Conservation (phyloP, 768 basidiomycete genomes). For the Pisolithus microcarpus region DNA sequence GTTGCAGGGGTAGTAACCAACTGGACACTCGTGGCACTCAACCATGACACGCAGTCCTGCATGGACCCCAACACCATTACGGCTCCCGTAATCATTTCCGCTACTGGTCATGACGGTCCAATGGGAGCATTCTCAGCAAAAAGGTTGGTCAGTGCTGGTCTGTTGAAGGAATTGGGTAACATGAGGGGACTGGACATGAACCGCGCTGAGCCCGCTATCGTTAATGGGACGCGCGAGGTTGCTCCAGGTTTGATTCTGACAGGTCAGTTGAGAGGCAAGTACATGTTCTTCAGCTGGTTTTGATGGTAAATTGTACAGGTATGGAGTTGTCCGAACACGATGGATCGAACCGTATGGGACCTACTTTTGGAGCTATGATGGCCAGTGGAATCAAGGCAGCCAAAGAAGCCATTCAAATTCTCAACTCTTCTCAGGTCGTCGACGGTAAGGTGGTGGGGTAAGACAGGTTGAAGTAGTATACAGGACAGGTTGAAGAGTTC, state of each 20-base stretch:
- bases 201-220: conserved; percentile 72
- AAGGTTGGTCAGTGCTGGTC: conserved; percentile 66
- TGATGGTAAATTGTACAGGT: conserved; percentile 30
- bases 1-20: conserved; percentile 50
- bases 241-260: conserved; percentile 69
- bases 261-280: conserved; percentile 34
- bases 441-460: conserved; percentile 49
- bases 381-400: conserved; percentile 69
- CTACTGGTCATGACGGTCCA: conserved; percentile 71
- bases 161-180: conserved; percentile 67
- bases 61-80: conserved; percentile 80
- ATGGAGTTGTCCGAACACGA: conserved; percentile 83
- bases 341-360: conserved; percentile 71
- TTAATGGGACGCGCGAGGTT: conserved; percentile 71
- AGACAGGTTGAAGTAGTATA: background rate
- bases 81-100: conserved; percentile 65
- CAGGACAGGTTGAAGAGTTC: too few species aligned
- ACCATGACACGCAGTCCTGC: conserved; percentile 72
- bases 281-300: background rate
- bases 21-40: conserved; percentile 44
- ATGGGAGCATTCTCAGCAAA: conserved; percentile 83
- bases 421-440: conserved; percentile 42
- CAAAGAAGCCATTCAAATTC: conserved; percentile 50
- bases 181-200: conserved; percentile 80
- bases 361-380: conserved; percentile 79